Evolutionary conservation across 1,284 basidiomycete species (phyloP).

Genomic region (Phenoliferia sp.): DNA sequence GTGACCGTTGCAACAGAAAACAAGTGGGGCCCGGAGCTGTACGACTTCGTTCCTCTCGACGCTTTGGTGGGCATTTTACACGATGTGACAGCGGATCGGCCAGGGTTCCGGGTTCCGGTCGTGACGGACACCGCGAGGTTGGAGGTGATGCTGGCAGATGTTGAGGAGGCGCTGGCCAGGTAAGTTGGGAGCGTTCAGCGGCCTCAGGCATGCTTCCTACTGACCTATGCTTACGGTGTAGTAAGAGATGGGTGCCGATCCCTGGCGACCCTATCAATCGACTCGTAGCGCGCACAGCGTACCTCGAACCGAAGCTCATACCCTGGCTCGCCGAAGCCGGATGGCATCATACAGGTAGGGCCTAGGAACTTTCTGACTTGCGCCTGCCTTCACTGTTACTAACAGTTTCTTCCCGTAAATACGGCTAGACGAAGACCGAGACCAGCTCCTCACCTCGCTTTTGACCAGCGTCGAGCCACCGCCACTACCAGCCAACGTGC

Average conservation of each 20-base stretch:
- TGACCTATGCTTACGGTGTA: background rate
- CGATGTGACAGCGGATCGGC: no score
- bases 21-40: no score
- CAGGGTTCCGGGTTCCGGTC: no score
- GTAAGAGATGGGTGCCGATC: background rate
- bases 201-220: no score
- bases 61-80: no score
- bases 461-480: background rate
- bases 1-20: no score
- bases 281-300: background rate
- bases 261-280: background rate
- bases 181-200: no score
- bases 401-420: background rate
- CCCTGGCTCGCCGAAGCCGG: background rate
- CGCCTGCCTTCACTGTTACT: background rate
- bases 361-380: background rate
- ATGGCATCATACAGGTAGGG: background rate
- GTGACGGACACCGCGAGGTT: no score
- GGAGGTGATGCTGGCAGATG: background rate
- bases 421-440: background rate
- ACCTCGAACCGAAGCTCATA: background rate
- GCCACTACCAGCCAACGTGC: background rate
- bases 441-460: background rate
- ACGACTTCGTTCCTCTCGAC: no score
- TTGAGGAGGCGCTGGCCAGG: background rate